Percentiles rank a stretch among this genome's conserved stretches.
These are phyloP conservation scores for Nidularia pulvinata DNA, from an alignment of 768 basidiomycete genomes.

Conservation along the genomic window DNA sequence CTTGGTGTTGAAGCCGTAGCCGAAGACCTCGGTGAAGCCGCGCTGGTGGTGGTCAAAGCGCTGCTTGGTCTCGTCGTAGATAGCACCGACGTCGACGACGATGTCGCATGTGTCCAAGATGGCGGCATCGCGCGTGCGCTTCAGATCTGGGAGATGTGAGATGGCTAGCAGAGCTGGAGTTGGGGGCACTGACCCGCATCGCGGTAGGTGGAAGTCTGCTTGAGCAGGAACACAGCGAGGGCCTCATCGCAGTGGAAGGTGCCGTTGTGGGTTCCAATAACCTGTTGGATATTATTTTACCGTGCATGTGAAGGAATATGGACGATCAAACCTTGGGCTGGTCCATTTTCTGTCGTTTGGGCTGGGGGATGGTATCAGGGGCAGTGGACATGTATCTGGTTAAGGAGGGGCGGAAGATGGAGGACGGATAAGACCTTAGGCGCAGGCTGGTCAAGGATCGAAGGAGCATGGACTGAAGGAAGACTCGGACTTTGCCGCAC, in stretches of 20 bases:
- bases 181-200: constrained; percentile 54
- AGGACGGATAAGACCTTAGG: not conserved
- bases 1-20: constrained; percentile 86
- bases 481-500: not conserved
- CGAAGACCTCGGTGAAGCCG: constrained; percentile 89
- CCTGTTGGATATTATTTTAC: constrained; percentile 32
- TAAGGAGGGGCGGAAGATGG: constrained; percentile 1
- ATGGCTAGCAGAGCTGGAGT: constrained; percentile 2
- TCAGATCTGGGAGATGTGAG: constrained; percentile 47
- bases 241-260: constrained; percentile 99
- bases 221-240: constrained; percentile 88
- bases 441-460: not conserved
- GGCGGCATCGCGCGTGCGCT: constrained; percentile 72
- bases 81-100: constrained; percentile 94
- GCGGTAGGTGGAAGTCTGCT: constrained; percentile 72
- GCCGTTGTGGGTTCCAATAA: constrained; percentile 94
- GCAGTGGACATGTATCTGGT: constrained; percentile 17
- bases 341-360: constrained; percentile 41
- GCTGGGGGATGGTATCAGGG: constrained; percentile 14
- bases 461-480: not conserved
- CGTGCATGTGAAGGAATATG: not conserved
- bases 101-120: constrained; percentile 84
- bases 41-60: constrained; percentile 98
- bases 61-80: constrained; percentile 78
- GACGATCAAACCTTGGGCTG: constrained; percentile 26